phyloP scores from a whole-genome alignment of 2,329 filamentous ascomycete species.

The Penicillium sp. region DNA sequence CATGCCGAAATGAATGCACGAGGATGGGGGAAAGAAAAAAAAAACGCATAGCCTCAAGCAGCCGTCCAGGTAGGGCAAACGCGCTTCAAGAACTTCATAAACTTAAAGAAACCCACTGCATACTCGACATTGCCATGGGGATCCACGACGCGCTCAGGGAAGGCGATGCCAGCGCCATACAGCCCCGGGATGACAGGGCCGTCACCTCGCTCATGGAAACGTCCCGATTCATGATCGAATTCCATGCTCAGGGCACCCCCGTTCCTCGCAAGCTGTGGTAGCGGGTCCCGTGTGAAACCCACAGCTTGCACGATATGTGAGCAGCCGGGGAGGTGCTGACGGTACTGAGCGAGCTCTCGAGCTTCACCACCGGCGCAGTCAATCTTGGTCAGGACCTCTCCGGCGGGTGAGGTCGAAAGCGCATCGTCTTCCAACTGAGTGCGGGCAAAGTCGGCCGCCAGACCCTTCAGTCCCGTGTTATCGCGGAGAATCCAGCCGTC shows the following conservation, averaged over 20 bases:
- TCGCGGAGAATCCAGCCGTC: slow-evolving; percentile 64
- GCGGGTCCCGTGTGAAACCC: slow-evolving; percentile 53
- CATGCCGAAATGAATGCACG: too few species aligned
- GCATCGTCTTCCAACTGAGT: slow-evolving; percentile 56
- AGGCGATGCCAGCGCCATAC: slow-evolving; percentile 63
- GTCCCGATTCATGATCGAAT: slow-evolving; percentile 40
- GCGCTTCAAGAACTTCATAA: slow-evolving; percentile 60
- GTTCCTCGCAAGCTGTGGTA: slow-evolving; percentile 49
- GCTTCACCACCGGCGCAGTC: slow-evolving; percentile 40
- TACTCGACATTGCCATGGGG: slow-evolving; percentile 60
- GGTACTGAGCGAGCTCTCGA: slow-evolving; percentile 48
- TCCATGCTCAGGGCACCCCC: slow-evolving; percentile 26
- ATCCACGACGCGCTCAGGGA: slow-evolving; percentile 60
- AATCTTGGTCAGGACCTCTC: slow-evolving; percentile 49
- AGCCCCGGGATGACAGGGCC: slow-evolving; percentile 50
- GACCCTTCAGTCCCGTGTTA: slow-evolving; percentile 64
- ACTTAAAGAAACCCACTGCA: slow-evolving; percentile 64
- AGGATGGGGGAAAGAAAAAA: too few species aligned
- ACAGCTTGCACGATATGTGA: slow-evolving; percentile 58
- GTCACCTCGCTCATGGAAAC: slow-evolving; percentile 46
- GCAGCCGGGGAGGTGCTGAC: slow-evolving; percentile 49
- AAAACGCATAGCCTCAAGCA: not conserved
- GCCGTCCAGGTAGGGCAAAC: slow-evolving; percentile 52
- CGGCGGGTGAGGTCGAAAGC: slow-evolving; percentile 48
- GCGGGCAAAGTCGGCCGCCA: slow-evolving; percentile 58